Percentiles rank a stretch among this genome's conserved stretches.
Conservation (phyloP, 148 eudicot genomes). For the Fagopyrum tataricum region DNA sequence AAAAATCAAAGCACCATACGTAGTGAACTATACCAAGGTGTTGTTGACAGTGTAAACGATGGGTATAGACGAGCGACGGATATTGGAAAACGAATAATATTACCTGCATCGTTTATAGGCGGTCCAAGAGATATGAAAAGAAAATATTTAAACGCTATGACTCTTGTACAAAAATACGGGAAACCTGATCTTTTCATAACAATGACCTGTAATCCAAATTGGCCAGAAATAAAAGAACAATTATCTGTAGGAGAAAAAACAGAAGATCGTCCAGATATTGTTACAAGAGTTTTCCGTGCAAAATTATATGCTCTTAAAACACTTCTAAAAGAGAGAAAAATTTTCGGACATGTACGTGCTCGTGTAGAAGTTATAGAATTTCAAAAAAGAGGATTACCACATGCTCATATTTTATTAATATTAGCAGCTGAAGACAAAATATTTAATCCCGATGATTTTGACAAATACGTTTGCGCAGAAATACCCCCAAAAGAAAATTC, state of each 20-base stretch:
- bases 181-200: not conserved
- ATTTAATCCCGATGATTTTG: not conserved
- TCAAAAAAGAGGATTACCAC: not conserved
- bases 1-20: not conserved
- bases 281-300: not conserved
- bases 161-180: not conserved
- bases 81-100: not conserved
- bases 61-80: not conserved
- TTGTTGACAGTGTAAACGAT: not conserved
- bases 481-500: not conserved
- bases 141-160: not conserved
- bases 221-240: not conserved
- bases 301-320: not conserved
- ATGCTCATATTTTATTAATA: not conserved
- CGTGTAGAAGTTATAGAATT: not conserved
- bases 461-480: not conserved
- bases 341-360: not conserved
- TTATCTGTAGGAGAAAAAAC: not conserved
- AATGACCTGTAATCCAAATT: not conserved
- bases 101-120: not conserved
- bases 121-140: not conserved
- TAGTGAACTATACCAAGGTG: not conserved
- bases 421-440: not conserved
- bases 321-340: no score
- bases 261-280: not conserved